Evolutionary conservation across 1,284 basidiomycete species (phyloP), one percentile per base, ranked within the genome.

Genomic region (Cerrena zonata): DNA sequence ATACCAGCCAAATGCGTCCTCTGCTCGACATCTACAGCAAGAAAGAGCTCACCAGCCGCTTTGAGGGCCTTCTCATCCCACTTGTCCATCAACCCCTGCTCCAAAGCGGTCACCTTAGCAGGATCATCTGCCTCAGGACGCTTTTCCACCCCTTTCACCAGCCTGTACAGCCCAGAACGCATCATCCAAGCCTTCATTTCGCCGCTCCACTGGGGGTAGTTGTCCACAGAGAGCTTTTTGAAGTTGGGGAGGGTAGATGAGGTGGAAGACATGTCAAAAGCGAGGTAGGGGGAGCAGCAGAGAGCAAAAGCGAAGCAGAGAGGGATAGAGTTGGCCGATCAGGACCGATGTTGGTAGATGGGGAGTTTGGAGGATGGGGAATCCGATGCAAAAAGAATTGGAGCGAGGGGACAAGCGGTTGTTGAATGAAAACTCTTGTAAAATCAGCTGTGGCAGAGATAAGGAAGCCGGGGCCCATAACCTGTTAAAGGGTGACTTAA

Each of bases 141-240:
- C 10, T 11, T 12, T 15, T 18, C 18, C 4, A 19, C 22, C 10
- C 48, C 48, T 25, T 7, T 26, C 39, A 49, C 48, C 25, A 49
- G 25, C 7, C 23, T 4, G 21, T 25, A 49, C 4, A 30, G 18
- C 12, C 48, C 48, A n/a, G 25, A 30, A 21, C 21, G 4, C 5
- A 19, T 5, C 5, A 49, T 24, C 21, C 18, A 19, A 27, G 48
- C 48, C 21, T 22, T 21, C 22, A 49, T 43, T n/a, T 49, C 48
- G 12, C 4, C n/a, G 10, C 22, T 38, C 48, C 48, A 49, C 11
- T 38, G 41, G 25, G 12, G 23, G 48, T 26, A 49, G 40, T 49
- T 49, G 40, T 36, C 22, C 5, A 22, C 24, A 10, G 48, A 25
- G 40, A 49, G 48, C 10, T 12, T n/a, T 5, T 5, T 5, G 24